These are phyloP conservation scores for Fusarium begoniae DNA, from an alignment of 2,329 filamentous ascomycete species.

Conservation along the genomic window DNA sequence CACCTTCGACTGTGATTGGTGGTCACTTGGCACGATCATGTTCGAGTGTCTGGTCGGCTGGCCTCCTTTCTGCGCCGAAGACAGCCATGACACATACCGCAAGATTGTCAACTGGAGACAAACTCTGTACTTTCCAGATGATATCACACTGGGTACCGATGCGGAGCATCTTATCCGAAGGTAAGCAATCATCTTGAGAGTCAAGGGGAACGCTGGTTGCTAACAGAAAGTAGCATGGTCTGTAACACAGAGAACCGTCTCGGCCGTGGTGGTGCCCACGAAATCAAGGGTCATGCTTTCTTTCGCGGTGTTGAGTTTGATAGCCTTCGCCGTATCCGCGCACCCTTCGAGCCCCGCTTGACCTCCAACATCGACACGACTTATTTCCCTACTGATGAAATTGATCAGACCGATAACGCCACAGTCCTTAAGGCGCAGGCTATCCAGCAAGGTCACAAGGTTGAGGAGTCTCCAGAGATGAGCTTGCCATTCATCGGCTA, in stretches of 20 bases:
- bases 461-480: slow-evolving; percentile 90
- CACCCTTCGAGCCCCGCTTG: slow-evolving; percentile 94
- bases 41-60: slow-evolving; percentile 98
- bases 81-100: slow-evolving; percentile 96
- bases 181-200: slow-evolving; percentile 58
- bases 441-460: slow-evolving; percentile 69
- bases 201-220: neutral
- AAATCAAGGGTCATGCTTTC: slow-evolving; percentile 94
- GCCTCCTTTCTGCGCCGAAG: slow-evolving; percentile 98
- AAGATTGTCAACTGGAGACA: slow-evolving; percentile 99
- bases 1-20: slow-evolving; percentile 98
- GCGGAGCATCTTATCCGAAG: slow-evolving; percentile 92
- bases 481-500: slow-evolving; percentile 78
- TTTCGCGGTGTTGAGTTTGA: slow-evolving; percentile 98
- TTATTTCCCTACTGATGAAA: slow-evolving; percentile 99
- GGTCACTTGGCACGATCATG: slow-evolving; percentile 99
- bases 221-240: slow-evolving; percentile 72
- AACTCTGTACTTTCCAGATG: slow-evolving; percentile 94
- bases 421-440: slow-evolving; percentile 87
- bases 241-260: slow-evolving; percentile 94
- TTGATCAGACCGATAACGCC: slow-evolving; percentile 94
- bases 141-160: slow-evolving; percentile 87
- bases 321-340: slow-evolving; percentile 88
- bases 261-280: slow-evolving; percentile 84
- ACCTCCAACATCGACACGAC: slow-evolving; percentile 95